These are phyloP conservation scores for Podosphaera leucotricha DNA, from an alignment of 2,329 filamentous ascomycete species.

Conservation along the genomic window DNA sequence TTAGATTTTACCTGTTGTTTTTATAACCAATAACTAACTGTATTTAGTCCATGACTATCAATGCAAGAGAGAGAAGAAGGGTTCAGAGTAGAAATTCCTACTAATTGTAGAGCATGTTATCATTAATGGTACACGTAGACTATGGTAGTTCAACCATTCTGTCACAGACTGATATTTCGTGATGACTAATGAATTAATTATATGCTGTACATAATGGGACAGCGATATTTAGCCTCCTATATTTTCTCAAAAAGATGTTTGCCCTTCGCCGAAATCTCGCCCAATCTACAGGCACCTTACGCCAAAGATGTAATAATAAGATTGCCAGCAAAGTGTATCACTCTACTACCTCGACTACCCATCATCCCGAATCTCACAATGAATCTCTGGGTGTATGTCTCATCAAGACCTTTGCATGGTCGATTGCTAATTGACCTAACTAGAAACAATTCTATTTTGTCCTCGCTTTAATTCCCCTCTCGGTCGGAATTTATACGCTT, in stretches of 20 bases:
- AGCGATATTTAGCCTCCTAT: too few species aligned
- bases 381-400: slow-evolving; percentile 27
- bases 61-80: too few species aligned
- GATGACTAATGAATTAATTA: background rate
- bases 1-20: too few species aligned
- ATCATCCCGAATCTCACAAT: slow-evolving; percentile 18
- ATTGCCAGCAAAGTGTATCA: slow-evolving; percentile 8
- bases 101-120: too few species aligned
- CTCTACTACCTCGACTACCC: slow-evolving; percentile 6
- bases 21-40: too few species aligned
- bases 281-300: slow-evolving; percentile 10
- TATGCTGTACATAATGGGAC: too few species aligned
- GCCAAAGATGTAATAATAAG: slow-evolving; percentile 6
- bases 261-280: slow-evolving; percentile 14
- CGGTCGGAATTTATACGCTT: slow-evolving; percentile 21
- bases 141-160: too few species aligned
- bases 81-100: too few species aligned
- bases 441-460: slow-evolving; percentile 24
- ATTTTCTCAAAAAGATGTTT: slow-evolving; percentile 12
- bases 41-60: too few species aligned
- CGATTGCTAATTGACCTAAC: slow-evolving; percentile 5
- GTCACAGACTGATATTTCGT: background rate
- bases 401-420: slow-evolving; percentile 1
- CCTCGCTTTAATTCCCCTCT: slow-evolving; percentile 22
- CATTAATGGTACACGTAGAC: too few species aligned